A percentile compares a stretch with the other conserved stretches of the same genome.
These are phyloP conservation scores for Nectriaceae sp. DNA, from an alignment of 2,329 filamentous ascomycete genomes.

Conservation along the genomic window DNA sequence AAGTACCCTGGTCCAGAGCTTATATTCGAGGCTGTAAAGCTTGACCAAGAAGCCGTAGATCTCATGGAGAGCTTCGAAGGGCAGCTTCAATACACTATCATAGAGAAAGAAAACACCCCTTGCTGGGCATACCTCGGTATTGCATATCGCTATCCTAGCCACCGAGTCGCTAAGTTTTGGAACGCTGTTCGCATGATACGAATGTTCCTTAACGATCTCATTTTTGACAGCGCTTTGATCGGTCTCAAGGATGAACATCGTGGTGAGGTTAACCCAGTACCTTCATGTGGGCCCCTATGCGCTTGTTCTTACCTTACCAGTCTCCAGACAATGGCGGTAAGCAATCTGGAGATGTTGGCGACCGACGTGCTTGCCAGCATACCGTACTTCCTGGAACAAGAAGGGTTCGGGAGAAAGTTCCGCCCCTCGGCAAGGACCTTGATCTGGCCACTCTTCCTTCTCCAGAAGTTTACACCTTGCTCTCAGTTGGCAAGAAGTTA, in stretches of 20 bases:
- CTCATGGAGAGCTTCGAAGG: background rate
- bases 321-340: constrained; percentile 6
- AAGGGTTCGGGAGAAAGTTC: constrained; percentile 13
- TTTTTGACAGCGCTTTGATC: background rate
- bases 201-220: background rate
- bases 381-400: constrained; percentile 15
- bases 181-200: background rate
- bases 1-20: background rate
- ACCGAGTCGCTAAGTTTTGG: background rate
- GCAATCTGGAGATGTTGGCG: constrained; percentile 18
- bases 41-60: background rate
- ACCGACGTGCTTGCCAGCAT: constrained; percentile 23
- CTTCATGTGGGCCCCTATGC: background rate
- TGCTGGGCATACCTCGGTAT: background rate
- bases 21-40: background rate
- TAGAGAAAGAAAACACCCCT: background rate
- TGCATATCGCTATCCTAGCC: background rate
- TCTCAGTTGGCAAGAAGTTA: constrained; percentile 9
- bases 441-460: constrained; percentile 25
- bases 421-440: constrained; percentile 22
- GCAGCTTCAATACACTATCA: background rate
- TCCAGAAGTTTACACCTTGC: constrained; percentile 13
- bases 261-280: background rate
- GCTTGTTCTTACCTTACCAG: constrained; percentile 2
- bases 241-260: background rate